Percentiles rank a stretch among this genome's conserved stretches.
phyloP scores from a whole-genome alignment of 495 filamentous ascomycete species.

The Jackrogersella minutella region DNA sequence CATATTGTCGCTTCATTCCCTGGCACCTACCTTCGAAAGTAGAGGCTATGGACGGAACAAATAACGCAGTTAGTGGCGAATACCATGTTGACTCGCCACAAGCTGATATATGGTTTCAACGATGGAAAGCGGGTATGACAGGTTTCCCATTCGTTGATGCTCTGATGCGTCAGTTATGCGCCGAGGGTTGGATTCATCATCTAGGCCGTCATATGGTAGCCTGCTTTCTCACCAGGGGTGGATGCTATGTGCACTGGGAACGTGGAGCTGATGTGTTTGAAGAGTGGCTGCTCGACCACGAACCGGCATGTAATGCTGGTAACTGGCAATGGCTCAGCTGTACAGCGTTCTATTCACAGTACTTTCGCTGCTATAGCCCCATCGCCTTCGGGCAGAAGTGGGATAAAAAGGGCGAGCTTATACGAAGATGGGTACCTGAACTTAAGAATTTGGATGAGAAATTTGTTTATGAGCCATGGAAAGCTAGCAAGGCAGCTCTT shows the following conservation, averaged over 20 bases:
- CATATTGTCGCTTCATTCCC: constrained; percentile 69
- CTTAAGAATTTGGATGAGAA: constrained; percentile 65
- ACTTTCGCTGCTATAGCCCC: constrained; percentile 71
- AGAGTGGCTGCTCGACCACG: constrained; percentile 75
- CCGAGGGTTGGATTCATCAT: constrained; percentile 79
- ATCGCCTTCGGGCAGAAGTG: constrained; percentile 72
- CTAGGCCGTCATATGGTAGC: constrained; percentile 75
- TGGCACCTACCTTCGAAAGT: constrained; percentile 72
- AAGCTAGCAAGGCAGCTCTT: constrained; percentile 67
- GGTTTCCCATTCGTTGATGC: constrained; percentile 81
- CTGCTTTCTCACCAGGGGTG: constrained; percentile 75
- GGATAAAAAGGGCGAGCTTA: constrained; percentile 68
- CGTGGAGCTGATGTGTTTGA: constrained; percentile 77
- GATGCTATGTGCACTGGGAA: constrained; percentile 78
- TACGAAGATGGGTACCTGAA: constrained; percentile 69
- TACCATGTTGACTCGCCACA: constrained; percentile 64
- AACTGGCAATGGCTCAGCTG: constrained; percentile 83
- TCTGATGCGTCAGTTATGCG: constrained; percentile 73
- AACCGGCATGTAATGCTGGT: constrained; percentile 71
- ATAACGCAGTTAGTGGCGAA: constrained; percentile 52
- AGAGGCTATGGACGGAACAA: constrained; percentile 43
- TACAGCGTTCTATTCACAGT: constrained; percentile 72
- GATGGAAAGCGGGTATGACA: constrained; percentile 70
- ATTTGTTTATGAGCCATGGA: constrained; percentile 80
- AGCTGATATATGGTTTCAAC: constrained; percentile 68